These are phyloP conservation scores for Globisporangium cystogenes DNA, from an alignment of 352 stramenopile genomes.

Conservation along the genomic window DNA sequence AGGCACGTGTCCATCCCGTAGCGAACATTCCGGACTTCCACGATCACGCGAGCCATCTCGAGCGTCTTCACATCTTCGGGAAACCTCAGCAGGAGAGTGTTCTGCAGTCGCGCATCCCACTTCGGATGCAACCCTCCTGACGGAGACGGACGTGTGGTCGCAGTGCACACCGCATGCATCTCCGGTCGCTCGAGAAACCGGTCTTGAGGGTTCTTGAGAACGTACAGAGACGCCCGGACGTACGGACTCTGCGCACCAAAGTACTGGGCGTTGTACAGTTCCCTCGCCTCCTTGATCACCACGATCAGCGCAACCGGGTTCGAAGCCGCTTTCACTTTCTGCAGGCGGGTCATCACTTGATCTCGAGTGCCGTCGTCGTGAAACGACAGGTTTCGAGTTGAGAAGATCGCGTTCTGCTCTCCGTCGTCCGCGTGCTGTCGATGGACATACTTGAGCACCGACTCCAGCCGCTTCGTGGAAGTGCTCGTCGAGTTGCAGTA, in stretches of 20 bases:
- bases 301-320: slow-evolving; percentile 81
- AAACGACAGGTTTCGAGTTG: slow-evolving; percentile 55
- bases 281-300: slow-evolving; percentile 68
- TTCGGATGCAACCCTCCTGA: slow-evolving; percentile 68
- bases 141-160: slow-evolving; percentile 71
- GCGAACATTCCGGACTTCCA: slow-evolving; percentile 81
- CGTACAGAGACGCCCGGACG: slow-evolving; percentile 71
- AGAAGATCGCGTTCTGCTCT: slow-evolving; percentile 59
- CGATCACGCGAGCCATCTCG: slow-evolving; percentile 72
- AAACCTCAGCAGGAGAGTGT: slow-evolving; percentile 73
- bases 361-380: slow-evolving; percentile 42
- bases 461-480: slow-evolving; percentile 64
- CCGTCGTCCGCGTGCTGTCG: slow-evolving; percentile 29
- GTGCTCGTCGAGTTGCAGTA: slow-evolving; percentile 82
- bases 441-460: slow-evolving; percentile 73
- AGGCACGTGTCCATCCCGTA: slow-evolving; percentile 85
- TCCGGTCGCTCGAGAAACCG: slow-evolving; percentile 70
- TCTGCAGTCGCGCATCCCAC: slow-evolving; percentile 72
- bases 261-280: slow-evolving; percentile 85
- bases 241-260: slow-evolving; percentile 85
- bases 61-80: slow-evolving; percentile 51
- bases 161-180: slow-evolving; percentile 70
- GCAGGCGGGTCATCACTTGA: slow-evolving; percentile 45
- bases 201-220: slow-evolving; percentile 80
- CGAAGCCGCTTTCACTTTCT: slow-evolving; percentile 71